A percentile compares a stretch with the other conserved stretches of the same genome.
phyloP scores from a whole-genome alignment of 2,329 filamentous ascomycete genomes.

The Apiospora phragmitis region DNA sequence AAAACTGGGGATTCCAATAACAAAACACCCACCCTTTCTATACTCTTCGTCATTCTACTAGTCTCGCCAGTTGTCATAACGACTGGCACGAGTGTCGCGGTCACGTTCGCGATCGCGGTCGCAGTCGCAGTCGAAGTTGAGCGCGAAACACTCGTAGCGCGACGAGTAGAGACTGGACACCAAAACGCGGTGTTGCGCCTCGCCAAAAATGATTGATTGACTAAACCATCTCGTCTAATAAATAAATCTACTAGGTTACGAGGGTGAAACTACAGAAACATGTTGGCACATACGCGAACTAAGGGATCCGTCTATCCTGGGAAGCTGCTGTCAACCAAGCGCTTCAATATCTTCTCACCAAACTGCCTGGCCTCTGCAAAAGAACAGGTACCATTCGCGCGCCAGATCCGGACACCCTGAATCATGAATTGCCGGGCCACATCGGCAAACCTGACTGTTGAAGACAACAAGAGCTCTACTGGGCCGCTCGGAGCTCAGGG shows the following conservation, averaged over 20 bases:
- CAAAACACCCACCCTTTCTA: neutral
- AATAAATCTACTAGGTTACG: too few relatives aligned
- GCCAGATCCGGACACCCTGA: neutral
- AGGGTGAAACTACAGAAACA: too few relatives aligned
- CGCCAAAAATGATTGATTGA: neutral
- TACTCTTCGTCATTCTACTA: neutral
- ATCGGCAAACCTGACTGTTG: neutral
- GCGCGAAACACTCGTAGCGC: neutral
- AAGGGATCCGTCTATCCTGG: neutral
- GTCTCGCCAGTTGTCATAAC: slow-evolving; percentile 2
- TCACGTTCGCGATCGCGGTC: neutral
- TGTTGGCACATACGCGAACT: neutral
- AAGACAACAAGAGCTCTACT: neutral
- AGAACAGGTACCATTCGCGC: neutral
- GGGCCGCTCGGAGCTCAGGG: neutral
- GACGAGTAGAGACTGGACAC: neutral
- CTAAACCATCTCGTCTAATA: neutral
- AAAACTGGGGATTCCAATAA: neutral
- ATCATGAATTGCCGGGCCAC: neutral
- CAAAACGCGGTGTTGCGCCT: neutral
- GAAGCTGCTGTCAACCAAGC: neutral
- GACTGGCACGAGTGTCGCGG: neutral
- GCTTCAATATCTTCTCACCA: neutral
- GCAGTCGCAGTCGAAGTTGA: neutral
- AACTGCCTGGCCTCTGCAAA: neutral